Evolutionary conservation across 805 yeast genomes (phyloP), one percentile per base, ranked within the genome.

Genomic region (Pichia cabralensis): DNA sequence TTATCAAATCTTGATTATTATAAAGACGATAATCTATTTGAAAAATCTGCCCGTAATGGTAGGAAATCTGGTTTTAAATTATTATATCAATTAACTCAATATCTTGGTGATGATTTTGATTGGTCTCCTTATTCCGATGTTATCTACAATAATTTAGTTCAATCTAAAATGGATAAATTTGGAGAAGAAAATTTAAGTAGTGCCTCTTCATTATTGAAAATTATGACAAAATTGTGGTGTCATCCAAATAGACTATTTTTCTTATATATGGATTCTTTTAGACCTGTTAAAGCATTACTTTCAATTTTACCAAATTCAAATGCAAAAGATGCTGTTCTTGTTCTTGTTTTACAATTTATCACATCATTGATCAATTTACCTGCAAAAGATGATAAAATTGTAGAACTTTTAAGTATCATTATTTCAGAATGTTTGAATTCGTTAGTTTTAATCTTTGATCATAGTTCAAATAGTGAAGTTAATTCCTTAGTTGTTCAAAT

Each of bases 141-240:
- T 2, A 69, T 92, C 10, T 80, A 71, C 48, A 51, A 56, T 3
- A 50, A 61, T 17, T 62, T 85, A 16, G 61, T 89, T 11, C 47
- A 53, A 15, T 86, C 94, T 7, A 71, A 94, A 48, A 62, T 92
- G 45, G 62, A 41, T 1, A 61, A 67, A 10, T 89, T 89, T 55
- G 79, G 79, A 3, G 67, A 60, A 26, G 95, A 81, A 47, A 92
- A 89, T 52, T 61, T 80, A 22, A 94, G 85, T 50, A 85, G 80
- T 47, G 78, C 89, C 1, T 85, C 96, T 0, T 69, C 94, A 0
- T 52, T 89, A 28, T 60, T 88, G 71, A 71, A 65, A 36, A 51
- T 85, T 8, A 69, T 89, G 47, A 56, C 73, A 6, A 59, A 69
- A 8, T 71, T 94, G 76, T 61, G 80, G 31, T 50, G 63, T 5